Percentiles rank a stretch among this genome's conserved stretches.
phyloP scores from a whole-genome alignment of 1,284 basidiomycete species.

The Ceratobasidium sp. region DNA sequence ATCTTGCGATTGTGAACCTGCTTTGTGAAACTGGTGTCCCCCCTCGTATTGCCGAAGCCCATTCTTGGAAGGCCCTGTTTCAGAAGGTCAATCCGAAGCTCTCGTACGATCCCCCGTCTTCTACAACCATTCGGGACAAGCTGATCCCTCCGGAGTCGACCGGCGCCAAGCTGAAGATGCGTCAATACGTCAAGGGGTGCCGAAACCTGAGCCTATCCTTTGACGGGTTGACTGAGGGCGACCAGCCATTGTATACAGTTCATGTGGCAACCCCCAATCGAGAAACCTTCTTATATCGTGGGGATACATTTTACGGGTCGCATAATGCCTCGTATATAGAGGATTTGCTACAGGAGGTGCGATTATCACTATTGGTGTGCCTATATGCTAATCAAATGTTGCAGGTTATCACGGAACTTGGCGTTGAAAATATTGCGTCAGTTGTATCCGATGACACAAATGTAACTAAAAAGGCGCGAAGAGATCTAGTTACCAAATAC shows the following conservation, averaged over 20 bases:
- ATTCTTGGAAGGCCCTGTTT: not conserved
- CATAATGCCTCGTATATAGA: not conserved
- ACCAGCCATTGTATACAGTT: slow-evolving; percentile 2
- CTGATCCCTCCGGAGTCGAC: slow-evolving; percentile 9
- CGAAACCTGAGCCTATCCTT: not conserved
- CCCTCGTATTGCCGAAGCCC: slow-evolving; percentile 9
- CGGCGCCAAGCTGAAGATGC: not conserved
- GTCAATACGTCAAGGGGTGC: not conserved
- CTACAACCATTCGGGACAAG: slow-evolving; percentile 7
- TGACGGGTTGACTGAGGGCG: slow-evolving; percentile 1
- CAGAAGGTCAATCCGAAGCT: not conserved
- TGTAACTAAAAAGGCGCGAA: not conserved
- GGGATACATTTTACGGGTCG: slow-evolving; percentile 1
- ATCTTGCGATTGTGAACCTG: slow-evolving; percentile 2
- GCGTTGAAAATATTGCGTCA: not conserved
- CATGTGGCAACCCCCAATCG: not conserved
- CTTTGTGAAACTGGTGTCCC: slow-evolving; percentile 14
- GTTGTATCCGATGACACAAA: slow-evolving; percentile 1
- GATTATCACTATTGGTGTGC: not conserved
- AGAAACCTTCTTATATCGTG: not conserved
- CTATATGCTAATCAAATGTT: not conserved
- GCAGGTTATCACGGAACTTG: slow-evolving; percentile 10
- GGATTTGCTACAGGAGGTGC: not conserved
- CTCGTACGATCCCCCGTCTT: not conserved
- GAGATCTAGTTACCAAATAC: not conserved